Percentiles rank a stretch among this genome's conserved stretches.
phyloP scores from a whole-genome alignment of 805 yeast species.

The Deakozyma indianensis region DNA sequence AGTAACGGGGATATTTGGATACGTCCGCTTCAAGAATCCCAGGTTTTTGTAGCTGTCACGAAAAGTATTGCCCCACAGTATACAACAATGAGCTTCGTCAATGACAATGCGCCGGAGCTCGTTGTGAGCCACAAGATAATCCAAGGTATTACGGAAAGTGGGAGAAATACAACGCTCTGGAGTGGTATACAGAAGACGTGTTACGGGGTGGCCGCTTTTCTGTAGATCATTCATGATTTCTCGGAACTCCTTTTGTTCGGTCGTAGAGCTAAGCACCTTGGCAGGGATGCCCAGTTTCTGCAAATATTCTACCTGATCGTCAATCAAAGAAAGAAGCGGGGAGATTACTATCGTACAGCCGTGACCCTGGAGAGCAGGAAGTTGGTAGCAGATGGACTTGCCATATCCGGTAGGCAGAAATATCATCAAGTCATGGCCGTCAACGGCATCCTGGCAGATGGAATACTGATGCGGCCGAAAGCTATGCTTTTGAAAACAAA shows the following conservation, averaged over 20 bases:
- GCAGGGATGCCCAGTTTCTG: constrained; percentile 56
- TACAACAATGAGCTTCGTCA: constrained; percentile 97
- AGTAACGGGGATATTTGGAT: constrained; percentile 77
- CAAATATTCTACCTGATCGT: constrained; percentile 85
- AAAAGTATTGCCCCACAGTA: constrained; percentile 98
- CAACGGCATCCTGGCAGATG: constrained; percentile 1
- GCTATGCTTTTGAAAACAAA: not conserved
- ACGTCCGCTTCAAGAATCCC: constrained; percentile 54
- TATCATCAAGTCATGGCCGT: constrained; percentile 82
- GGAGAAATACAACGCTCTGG: constrained; percentile 53
- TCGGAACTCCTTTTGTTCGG: constrained; percentile 45
- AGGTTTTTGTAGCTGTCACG: constrained; percentile 87
- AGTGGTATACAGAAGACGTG: constrained; percentile 88
- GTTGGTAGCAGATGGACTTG: constrained; percentile 86
- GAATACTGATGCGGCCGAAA: not conserved
- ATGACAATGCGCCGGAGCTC: constrained; percentile 75
- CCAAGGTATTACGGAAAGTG: constrained; percentile 51
- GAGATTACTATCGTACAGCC: constrained; percentile 81
- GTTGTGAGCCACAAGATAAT: constrained; percentile 36
- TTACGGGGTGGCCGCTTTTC: constrained; percentile 54
- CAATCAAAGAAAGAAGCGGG: constrained; percentile 92
- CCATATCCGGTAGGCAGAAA: constrained; percentile 99
- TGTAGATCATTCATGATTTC: constrained; percentile 47
- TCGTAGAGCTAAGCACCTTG: constrained; percentile 76
- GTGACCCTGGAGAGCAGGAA: constrained; percentile 71